Base-by-base conservation (phyloP, 2,329 filamentous ascomycete species). In the Alternaria sp. region DNA sequence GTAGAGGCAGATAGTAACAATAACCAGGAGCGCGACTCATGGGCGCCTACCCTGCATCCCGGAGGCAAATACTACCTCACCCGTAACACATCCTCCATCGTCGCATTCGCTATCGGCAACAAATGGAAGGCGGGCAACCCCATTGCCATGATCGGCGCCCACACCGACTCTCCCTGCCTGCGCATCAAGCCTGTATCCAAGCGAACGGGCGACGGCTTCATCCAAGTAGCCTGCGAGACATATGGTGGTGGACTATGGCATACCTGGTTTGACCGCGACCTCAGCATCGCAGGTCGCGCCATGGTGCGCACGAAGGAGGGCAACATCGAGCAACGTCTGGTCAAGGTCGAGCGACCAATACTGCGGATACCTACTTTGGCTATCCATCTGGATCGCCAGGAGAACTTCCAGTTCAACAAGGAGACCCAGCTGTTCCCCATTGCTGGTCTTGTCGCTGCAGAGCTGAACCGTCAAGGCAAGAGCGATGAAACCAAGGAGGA, bases 191-290 rank as follows among this genome's bases (percentile, higher is more conserved):
- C 96, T 12, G 90, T 97, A 45, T 97, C 93, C 77, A 97, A 95
- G 83, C 96, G 95, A 83, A 87, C 88, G 75, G 89, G 88, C 59
- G 91, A 92, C 68, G 95, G 95, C 12, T 99, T 96, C 80, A 82
- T 97, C 67, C 96, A 99, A 82, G 90, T 99, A 61, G 96, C 94
- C 57, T 95, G 97, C 55, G 96, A 99, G 85, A 95, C 93, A 2
- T 99, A 99, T 77, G 96, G 96, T 57, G 96, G 96, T 65, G 96
- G 96, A 59, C 90, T 98, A 75, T 98, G 95, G 95, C 94, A 97
- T 81, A 97, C 93, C 50, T 99, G 89, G 96, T 99, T 99, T 77
- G 96, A 99, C 80, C 90, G 96, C 54, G 96, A 99, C 79, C 84
- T 99, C 66, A 91, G 92, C 72, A 89, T 98, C 57, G 96, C 96